These are phyloP conservation scores for Mycena crocata DNA, from an alignment of 768 basidiomycete species.

Conservation along the genomic window DNA sequence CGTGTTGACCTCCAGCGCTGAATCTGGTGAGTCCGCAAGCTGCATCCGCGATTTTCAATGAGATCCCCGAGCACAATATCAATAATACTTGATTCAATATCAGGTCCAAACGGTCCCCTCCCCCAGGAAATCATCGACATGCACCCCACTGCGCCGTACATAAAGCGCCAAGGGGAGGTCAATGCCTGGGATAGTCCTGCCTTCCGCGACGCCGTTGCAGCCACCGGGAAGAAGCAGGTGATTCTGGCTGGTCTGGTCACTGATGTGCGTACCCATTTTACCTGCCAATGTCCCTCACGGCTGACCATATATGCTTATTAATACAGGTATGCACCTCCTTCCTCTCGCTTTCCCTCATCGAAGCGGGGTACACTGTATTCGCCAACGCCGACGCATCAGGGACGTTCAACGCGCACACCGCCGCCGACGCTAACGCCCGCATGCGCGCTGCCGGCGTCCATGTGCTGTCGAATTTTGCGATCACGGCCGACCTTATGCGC, in stretches of 20 bases:
- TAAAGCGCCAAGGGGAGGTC: conserved; percentile 62
- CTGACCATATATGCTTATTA: no score
- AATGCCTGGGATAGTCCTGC: conserved; percentile 64
- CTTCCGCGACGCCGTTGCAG: conserved; percentile 57
- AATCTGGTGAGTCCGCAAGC: conserved; percentile 56
- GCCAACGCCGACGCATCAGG: conserved; percentile 63
- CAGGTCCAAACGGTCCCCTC: conserved; percentile 62
- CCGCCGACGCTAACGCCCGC: conserved; percentile 58
- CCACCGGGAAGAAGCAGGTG: conserved; percentile 61
- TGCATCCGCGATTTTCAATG: not conserved
- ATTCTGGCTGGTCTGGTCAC: conserved; percentile 63
- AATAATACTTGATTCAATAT: not conserved
- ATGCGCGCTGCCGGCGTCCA: conserved; percentile 62
- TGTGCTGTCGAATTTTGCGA: conserved; percentile 57
- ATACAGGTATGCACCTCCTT: conserved; percentile 62
- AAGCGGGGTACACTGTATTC: conserved; percentile 60
- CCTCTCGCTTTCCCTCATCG: conserved; percentile 57
- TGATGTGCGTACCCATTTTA: conserved; percentile 49
- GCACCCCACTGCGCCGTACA: conserved; percentile 57
- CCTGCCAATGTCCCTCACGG: not conserved
- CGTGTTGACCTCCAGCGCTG: conserved; percentile 57
- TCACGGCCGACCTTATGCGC: conserved; percentile 59
- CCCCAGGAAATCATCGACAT: conserved; percentile 57
- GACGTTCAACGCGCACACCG: conserved; percentile 50
- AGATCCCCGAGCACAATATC: not conserved